Conservation (phyloP, 257 asterid species). For the Thymus quinquecostatus region DNA sequence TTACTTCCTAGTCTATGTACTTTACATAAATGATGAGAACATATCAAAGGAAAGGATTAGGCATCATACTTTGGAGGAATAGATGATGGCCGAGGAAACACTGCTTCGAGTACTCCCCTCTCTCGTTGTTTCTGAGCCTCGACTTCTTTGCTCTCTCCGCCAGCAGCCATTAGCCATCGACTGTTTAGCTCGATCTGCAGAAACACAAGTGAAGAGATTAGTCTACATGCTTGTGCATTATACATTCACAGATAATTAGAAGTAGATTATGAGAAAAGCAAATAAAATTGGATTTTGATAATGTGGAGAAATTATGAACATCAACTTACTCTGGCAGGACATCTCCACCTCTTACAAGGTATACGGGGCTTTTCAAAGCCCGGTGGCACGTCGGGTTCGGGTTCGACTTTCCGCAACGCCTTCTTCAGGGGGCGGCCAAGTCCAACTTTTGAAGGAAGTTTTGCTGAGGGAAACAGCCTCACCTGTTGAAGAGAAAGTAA, state of each 20-base stretch:
- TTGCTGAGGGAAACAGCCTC: constrained; percentile 15
- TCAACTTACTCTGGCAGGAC: constrained; percentile 17
- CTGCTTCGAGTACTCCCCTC: constrained; percentile 16
- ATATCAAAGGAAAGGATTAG: neutral
- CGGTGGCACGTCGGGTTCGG: constrained; percentile 4
- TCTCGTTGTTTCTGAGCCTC: neutral
- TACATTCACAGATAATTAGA: too few species aligned
- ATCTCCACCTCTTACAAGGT: neutral
- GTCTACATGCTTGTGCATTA: too few species aligned
- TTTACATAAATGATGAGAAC: neutral
- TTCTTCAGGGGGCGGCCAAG: neutral
- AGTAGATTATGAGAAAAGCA: too few species aligned
- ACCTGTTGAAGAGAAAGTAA: neutral
- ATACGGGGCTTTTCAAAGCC: constrained; percentile 3
- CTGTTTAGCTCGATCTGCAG: constrained; percentile 13
- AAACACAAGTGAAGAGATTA: neutral
- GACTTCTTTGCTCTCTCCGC: constrained; percentile 5
- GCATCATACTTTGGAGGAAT: constrained; percentile 22
- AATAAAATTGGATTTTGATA: too few species aligned
- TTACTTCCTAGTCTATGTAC: neutral
- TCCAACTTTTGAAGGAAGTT: constrained; percentile 19
- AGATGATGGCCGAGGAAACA: constrained; percentile 10
- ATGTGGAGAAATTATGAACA: neutral
- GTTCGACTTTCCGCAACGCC: neutral
- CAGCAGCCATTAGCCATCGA: neutral